Evolutionary conservation across 257 asterid species (phyloP).

Genomic region (Solanum chiquidenum): DNA sequence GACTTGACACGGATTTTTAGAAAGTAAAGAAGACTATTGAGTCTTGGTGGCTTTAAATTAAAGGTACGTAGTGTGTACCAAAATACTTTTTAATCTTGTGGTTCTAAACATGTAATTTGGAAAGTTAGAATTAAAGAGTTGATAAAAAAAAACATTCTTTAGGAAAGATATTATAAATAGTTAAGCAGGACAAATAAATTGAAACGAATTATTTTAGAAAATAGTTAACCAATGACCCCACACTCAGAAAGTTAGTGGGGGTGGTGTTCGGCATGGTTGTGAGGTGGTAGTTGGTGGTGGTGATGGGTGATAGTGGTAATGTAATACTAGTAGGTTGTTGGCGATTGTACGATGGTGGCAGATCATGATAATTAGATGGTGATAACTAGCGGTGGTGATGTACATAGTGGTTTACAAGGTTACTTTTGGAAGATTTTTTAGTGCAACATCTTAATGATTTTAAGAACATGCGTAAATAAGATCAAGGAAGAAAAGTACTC

Average conservation of each 20-base stretch:
- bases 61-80: not conserved
- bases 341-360: not conserved
- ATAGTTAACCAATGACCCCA: not conserved
- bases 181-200: not conserved
- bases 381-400: not conserved
- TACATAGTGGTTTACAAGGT: not conserved
- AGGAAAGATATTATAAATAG: not conserved
- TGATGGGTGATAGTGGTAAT: not conserved
- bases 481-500: no score
- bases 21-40: not conserved
- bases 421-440: not conserved
- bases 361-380: not conserved
- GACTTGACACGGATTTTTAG: not conserved
- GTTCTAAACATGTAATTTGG: no score
- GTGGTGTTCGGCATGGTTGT: not conserved
- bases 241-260: not conserved
- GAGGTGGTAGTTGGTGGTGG: no score
- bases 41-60: not conserved
- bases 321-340: not conserved
- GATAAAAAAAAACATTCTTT: no score
- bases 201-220: not conserved
- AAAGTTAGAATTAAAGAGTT: not conserved
- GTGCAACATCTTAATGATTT: not conserved
- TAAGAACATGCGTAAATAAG: not conserved
- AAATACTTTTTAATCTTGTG: no score